phyloP scores from a whole-genome alignment of 768 basidiomycete species.

The Rhodotorula paludigena region DNA sequence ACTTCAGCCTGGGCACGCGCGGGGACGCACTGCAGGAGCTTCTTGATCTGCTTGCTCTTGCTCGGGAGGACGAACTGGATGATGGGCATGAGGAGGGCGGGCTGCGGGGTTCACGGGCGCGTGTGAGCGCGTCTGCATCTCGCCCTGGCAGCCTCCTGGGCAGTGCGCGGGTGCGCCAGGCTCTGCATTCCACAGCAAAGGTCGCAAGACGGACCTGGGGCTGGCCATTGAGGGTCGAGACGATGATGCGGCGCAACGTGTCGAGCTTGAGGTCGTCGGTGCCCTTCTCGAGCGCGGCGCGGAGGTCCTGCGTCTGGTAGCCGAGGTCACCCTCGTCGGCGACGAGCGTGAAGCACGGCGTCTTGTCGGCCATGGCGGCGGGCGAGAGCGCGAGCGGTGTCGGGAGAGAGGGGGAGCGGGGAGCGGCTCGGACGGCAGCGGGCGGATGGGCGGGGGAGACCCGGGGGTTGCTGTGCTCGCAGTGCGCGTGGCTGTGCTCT shows the following conservation, averaged over 20 bases:
- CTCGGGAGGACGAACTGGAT: conserved; percentile 97
- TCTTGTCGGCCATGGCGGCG: neutral
- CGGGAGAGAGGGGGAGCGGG: too few relatives aligned
- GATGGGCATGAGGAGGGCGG: conserved; percentile 79
- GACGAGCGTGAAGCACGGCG: conserved; percentile 31
- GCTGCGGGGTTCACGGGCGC: conserved; percentile 6
- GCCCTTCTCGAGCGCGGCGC: conserved; percentile 73
- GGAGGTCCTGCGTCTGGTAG: conserved; percentile 35
- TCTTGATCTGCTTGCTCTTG: conserved; percentile 93
- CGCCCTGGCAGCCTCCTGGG: neutral
- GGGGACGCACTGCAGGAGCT: conserved; percentile 57
- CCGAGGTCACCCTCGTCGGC: conserved; percentile 29
- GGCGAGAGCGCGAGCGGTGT: too few relatives aligned
- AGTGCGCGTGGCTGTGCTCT: too few relatives aligned
- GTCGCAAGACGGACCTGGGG: conserved; percentile 60
- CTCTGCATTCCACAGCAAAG: too few relatives aligned
- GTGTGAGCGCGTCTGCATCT: neutral
- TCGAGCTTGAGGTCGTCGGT: conserved; percentile 95
- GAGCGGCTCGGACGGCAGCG: too few relatives aligned
- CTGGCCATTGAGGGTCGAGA: conserved; percentile 90
- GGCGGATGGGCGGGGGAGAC: too few relatives aligned
- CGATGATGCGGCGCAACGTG: conserved; percentile 87
- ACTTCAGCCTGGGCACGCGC: neutral
- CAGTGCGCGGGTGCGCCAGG: neutral
- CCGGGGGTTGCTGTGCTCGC: too few relatives aligned